Percentiles rank a stretch among this genome's conserved stretches.
phyloP scores from a whole-genome alignment of 2,329 filamentous ascomycete genomes.

The Sporothrix schenckii region DNA sequence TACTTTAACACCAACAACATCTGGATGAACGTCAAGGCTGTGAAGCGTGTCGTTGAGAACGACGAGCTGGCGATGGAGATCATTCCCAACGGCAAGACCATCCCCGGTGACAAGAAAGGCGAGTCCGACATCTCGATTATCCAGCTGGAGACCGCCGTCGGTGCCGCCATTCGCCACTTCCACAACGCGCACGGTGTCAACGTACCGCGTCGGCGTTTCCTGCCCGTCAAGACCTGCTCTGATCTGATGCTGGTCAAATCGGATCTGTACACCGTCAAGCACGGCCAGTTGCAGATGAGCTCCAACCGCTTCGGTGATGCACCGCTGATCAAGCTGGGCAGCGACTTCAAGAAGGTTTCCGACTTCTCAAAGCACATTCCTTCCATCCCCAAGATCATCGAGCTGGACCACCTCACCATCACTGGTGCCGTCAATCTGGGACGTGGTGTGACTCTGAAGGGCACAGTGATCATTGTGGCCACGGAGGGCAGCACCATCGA shows the following conservation, averaged over 20 bases:
- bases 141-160: constrained; percentile 97
- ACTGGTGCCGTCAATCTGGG: constrained; percentile 97
- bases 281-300: constrained; percentile 97
- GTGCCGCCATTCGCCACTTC: constrained; percentile 98
- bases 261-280: constrained; percentile 96
- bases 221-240: constrained; percentile 99
- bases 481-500: constrained; percentile 98
- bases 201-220: constrained; percentile 93
- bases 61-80: constrained; percentile 99
- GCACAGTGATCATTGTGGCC: constrained; percentile 97
- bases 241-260: constrained; percentile 99
- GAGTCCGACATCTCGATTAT: constrained; percentile 97
- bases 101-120: constrained; percentile 98
- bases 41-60: constrained; percentile 98
- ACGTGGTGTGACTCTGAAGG: constrained; percentile 93
- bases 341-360: constrained; percentile 99
- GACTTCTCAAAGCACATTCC: constrained; percentile 89
- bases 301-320: constrained; percentile 94
- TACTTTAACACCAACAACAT: constrained; percentile 99
- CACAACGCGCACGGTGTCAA: constrained; percentile 98
- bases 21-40: constrained; percentile 96
- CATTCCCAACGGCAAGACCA: constrained; percentile 98
- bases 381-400: constrained; percentile 86
- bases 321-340: constrained; percentile 96
- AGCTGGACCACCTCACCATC: constrained; percentile 94